Evolutionary conservation across 2,329 filamentous ascomycete species (phyloP).

Genomic region (Diplodia corticola): DNA sequence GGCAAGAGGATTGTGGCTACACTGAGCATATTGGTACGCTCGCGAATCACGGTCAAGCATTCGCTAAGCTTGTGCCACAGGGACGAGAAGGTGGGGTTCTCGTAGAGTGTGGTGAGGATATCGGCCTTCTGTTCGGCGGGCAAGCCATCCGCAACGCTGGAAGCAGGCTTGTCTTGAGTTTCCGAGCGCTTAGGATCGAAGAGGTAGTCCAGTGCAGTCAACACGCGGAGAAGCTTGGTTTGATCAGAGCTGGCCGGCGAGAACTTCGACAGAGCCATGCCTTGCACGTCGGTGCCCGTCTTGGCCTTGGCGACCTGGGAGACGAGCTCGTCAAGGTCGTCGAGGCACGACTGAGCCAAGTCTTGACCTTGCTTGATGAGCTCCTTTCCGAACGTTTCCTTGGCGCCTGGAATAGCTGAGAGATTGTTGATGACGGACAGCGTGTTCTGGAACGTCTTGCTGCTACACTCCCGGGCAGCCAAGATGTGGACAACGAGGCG

Average conservation of each 20-base stretch:
- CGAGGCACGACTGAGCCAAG: slow-evolving; percentile 80
- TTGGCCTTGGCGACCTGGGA: slow-evolving; percentile 83
- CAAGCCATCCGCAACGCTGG: slow-evolving; percentile 51
- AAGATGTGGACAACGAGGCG: slow-evolving; percentile 95
- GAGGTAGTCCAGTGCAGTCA: slow-evolving; percentile 92
- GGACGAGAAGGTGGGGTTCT: slow-evolving; percentile 83
- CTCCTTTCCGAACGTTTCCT: slow-evolving; percentile 88
- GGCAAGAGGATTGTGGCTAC: slow-evolving; percentile 94
- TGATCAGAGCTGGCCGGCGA: slow-evolving; percentile 95
- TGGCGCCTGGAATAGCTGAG: slow-evolving; percentile 86
- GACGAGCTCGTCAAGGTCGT: slow-evolving; percentile 80
- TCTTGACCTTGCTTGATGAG: slow-evolving; percentile 83
- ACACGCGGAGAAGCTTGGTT: slow-evolving; percentile 86
- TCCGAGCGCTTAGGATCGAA: slow-evolving; percentile 77
- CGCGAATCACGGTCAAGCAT: slow-evolving; percentile 82
- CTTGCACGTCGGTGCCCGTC: slow-evolving; percentile 91
- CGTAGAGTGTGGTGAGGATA: slow-evolving; percentile 82
- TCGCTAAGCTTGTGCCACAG: slow-evolving; percentile 92
- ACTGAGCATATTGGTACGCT: slow-evolving; percentile 93
- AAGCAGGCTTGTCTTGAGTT: slow-evolving; percentile 50
- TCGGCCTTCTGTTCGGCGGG: slow-evolving; percentile 72
- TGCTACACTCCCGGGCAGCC: slow-evolving; percentile 91
- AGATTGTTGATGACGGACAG: slow-evolving; percentile 98
- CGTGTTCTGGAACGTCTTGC: slow-evolving; percentile 97
- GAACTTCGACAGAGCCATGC: slow-evolving; percentile 90